phyloP scores from a whole-genome alignment of 176 grass and related monocot genomes.

The Triticum dicoccoides region DNA sequence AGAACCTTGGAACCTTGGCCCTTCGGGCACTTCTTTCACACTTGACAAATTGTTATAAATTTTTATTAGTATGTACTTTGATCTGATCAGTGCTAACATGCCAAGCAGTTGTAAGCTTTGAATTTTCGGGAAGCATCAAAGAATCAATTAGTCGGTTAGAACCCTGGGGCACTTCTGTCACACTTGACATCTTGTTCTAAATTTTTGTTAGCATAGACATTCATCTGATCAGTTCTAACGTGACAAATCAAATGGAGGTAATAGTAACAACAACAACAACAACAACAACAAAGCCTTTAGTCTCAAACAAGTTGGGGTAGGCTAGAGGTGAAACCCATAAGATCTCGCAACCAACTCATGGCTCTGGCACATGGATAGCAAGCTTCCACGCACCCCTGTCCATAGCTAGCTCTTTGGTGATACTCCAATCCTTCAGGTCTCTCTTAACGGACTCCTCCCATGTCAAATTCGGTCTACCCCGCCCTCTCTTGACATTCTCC shows the following conservation, averaged over 20 bases:
- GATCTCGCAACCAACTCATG: no score
- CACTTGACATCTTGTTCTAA: background rate
- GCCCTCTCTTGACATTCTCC: no score
- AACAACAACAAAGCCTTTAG: no score
- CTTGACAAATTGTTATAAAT: background rate
- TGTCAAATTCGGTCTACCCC: no score
- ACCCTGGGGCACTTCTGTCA: background rate
- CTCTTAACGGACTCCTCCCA: no score
- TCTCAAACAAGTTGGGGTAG: no score
- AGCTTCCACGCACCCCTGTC: no score
- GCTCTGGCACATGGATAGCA: no score
- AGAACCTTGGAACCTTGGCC: background rate
- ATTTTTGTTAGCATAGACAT: background rate
- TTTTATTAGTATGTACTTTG: background rate
- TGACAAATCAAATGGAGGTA: background rate
- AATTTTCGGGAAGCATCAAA: background rate
- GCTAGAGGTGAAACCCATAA: no score
- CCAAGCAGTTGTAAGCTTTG: background rate
- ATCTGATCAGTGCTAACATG: background rate
- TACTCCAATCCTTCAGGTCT: no score
- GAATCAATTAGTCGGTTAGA: background rate
- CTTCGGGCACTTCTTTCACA: background rate
- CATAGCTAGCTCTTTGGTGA: no score
- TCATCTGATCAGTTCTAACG: background rate
- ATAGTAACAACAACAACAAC: background rate